These are phyloP conservation scores for Neonectria sp. DNA, from an alignment of 2,329 filamentous ascomycete genomes.

Conservation along the genomic window DNA sequence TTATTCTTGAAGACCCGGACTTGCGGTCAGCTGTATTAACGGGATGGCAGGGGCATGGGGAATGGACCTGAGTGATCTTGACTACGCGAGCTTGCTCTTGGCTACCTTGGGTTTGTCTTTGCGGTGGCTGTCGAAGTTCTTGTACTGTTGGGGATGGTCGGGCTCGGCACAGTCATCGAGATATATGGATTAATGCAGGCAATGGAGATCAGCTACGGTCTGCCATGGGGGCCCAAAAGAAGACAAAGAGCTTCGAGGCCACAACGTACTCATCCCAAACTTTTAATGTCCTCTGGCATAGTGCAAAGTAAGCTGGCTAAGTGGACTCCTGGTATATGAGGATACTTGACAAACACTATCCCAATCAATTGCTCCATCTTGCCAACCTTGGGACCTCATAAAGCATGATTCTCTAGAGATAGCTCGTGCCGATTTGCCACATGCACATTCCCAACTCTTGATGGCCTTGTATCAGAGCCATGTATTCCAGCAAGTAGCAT, in stretches of 20 bases:
- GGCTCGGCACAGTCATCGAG: constrained; percentile 5
- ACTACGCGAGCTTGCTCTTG: not conserved
- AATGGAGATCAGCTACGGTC: not conserved
- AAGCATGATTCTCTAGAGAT: no score
- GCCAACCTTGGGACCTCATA: no score
- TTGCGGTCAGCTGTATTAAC: not conserved
- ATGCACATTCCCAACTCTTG: no score
- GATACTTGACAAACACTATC: no score
- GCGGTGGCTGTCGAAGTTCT: not conserved
- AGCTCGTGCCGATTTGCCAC: no score
- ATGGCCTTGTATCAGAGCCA: no score
- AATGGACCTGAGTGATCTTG: not conserved
- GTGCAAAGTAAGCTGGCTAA: no score
- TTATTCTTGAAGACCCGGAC: not conserved
- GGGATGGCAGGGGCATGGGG: not conserved
- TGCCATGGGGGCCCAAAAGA: not conserved
- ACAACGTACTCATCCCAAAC: no score
- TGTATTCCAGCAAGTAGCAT: no score
- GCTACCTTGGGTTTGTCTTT: not conserved
- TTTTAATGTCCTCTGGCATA: no score
- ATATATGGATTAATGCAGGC: constrained; percentile 21
- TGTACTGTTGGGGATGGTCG: constrained; percentile 5
- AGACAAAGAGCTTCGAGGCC: not conserved
- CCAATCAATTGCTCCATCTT: no score
- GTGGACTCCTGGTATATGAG: no score